Evolutionary conservation across 192 early-diverging fungal species (phyloP).

Genomic region (Coemansia sp.): DNA sequence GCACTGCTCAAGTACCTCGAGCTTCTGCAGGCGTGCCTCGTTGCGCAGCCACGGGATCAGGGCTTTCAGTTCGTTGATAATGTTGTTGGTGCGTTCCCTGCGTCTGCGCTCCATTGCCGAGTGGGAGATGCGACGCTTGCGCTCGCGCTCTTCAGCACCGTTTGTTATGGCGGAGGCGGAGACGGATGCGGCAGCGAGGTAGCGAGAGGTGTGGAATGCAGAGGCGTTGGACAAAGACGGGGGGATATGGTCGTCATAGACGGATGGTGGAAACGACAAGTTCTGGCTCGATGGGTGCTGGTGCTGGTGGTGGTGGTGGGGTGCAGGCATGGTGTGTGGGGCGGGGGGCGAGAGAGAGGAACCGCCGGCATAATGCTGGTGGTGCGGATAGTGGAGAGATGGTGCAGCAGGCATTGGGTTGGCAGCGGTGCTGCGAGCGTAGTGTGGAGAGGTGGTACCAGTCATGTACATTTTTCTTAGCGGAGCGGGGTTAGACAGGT

Average conservation of each 20-base stretch:
- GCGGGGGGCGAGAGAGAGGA: background rate
- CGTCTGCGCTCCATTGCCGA: slow-evolving; percentile 82
- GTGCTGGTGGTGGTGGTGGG: slow-evolving; percentile 1
- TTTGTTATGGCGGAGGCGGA: background rate
- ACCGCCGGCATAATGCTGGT: background rate
- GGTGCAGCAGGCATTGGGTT: background rate
- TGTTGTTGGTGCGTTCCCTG: slow-evolving; percentile 83
- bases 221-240: background rate
- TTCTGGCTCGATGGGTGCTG: background rate
- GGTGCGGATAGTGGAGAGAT: background rate
- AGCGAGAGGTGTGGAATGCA: slow-evolving; percentile 4
- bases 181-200: background rate
- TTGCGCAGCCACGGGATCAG: slow-evolving; percentile 61
- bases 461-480: slow-evolving; percentile 2
- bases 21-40: slow-evolving; percentile 37
- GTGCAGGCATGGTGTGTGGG: background rate
- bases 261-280: background rate
- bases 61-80: slow-evolving; percentile 72
- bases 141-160: slow-evolving; percentile 58
- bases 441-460: background rate
- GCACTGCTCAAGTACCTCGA: slow-evolving; percentile 42
- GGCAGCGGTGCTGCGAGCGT: slow-evolving; percentile 1
- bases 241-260: background rate
- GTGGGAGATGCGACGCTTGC: slow-evolving; percentile 77
- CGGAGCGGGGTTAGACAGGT: background rate